Evolutionary conservation across 2,329 filamentous ascomycete genomes (phyloP), one percentile per base, ranked within the genome.

Genomic region (Penicillium freii): DNA sequence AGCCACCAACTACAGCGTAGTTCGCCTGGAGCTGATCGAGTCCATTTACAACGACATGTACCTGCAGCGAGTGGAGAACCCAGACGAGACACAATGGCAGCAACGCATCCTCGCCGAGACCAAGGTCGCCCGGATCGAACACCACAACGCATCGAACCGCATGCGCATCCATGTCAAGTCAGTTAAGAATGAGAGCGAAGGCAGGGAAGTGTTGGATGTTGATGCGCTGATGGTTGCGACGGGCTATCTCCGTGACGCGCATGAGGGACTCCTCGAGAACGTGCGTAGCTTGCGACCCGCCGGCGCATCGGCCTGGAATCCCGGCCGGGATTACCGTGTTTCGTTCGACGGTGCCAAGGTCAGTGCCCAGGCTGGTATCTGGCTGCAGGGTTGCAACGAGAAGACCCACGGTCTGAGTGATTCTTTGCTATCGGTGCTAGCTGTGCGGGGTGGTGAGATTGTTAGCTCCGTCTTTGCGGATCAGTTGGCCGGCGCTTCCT

Each of bases 311-410:
- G 79, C 84, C 58, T 88, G 91, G 77, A 80, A 81, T 17, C 89
- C 96, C 1, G 81, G 81, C 33, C 84, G 93, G 52, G 85, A 97
- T 72, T 97, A 97, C 75, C 82, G 82, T 51, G 84, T 97, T 48
- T 78, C 87, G 57, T 91, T 95, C 71, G 81, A 84, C 48, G 78
- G 83, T 1, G 87, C 84, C 31, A 81, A 83, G 47, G 88, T 97
- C 34, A 82, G 85, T n/a, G 71, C 81, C 0, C 85, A 87, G 44
- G 88, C 91, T 15, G 92, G 92, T 4, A 81, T 97, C 57, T 97
- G 90, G 88, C 80, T 97, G 66, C 94, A 97, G 74, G 93, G 93
- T 33, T 97, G 92, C 78, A 95, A 92, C 72, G 92, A 97, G 79
- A 86, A 82, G 60, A 96, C 92, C 34, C 93, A 97, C 74, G 93